Base-by-base conservation (phyloP, 1,284 basidiomycete species). In the Xerocomus tenax region DNA sequence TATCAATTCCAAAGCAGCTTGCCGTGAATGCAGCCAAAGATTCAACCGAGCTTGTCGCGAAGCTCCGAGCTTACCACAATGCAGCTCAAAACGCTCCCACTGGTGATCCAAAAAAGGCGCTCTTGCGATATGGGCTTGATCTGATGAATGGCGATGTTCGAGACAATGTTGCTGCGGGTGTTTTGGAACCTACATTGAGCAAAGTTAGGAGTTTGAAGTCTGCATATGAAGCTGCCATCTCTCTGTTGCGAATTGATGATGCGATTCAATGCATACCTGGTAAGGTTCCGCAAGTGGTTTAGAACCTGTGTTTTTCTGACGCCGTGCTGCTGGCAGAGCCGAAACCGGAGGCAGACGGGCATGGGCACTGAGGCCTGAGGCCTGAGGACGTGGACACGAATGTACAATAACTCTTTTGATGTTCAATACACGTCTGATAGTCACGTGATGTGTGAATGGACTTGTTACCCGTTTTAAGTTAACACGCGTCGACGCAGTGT, bases 11-110 rank as follows among this genome's bases (percentile, higher is more conserved):
- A 54, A 98, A 98, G 74, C 93, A 88, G 19, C 84, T 99, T 19
- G 88, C 96, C 2, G 90, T 98, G 55, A 99, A 99, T 67, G 96
- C 96, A 29, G 96, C 94, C 36, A 98, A 98, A 69, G 96, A 99
- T 69, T 93, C 93, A 43, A 98, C 95, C 2, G 93, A 98, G 51
- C 81, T 99, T 23, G 93, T 98, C 38, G 94, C 96, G 47, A 98
- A 98, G 71, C 76, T 99, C 49, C 84, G 96, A 42, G 88, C 95
- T 8, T 98, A 95, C 73, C 94, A 99, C 74, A 94, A 96, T 60
- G 89, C 92, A 28, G 95, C 95, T 3, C 96, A 98, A 72, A 91
- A 87, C 58, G 91, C 91, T 4, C 84, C 90, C 1, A 76, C 75
- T 1, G 87, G 86, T 32, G 96, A 98, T 69, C 90, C 93, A n/a